Conservation (phyloP, 176 grass and related monocot genomes). For the Saccharum officinarum region DNA sequence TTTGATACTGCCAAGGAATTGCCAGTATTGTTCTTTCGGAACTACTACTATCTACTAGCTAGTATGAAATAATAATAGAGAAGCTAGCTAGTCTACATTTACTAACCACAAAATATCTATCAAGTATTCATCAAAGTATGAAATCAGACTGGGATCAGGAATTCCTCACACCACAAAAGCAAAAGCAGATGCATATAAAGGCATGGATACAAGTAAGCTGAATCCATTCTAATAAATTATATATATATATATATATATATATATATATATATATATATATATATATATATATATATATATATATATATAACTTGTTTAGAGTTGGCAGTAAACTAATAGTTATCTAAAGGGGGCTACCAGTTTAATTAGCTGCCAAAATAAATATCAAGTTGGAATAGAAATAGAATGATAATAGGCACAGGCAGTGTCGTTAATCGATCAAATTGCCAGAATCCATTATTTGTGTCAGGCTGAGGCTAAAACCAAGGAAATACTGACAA, state of each 20-base stretch:
- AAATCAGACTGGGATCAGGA: not conserved
- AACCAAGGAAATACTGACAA: not conserved
- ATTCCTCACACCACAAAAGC: not conserved
- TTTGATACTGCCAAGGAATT: slow-evolving; percentile 3
- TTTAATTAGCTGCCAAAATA: too few relatives aligned
- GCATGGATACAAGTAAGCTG: not conserved
- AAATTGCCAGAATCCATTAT: not conserved
- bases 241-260: too few relatives aligned
- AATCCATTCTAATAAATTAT: too few relatives aligned
- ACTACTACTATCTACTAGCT: too few relatives aligned
- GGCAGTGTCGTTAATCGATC: not conserved
- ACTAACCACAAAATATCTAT: not conserved
- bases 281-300: too few relatives aligned
- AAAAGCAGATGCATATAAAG: not conserved
- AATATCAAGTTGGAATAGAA: not conserved
- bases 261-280: too few relatives aligned
- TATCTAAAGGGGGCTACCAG: too few relatives aligned
- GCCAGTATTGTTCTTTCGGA: too few relatives aligned
- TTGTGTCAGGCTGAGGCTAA: not conserved
- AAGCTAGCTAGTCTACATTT: not conserved
- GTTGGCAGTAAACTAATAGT: too few relatives aligned
- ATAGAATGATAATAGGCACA: not conserved
- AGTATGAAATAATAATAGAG: slow-evolving; percentile 3
- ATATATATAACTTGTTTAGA: too few relatives aligned
- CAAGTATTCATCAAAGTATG: not conserved